Conservation (phyloP, 2,329 filamentous ascomycete genomes). For the Aspergillus ochraceoroseus region DNA sequence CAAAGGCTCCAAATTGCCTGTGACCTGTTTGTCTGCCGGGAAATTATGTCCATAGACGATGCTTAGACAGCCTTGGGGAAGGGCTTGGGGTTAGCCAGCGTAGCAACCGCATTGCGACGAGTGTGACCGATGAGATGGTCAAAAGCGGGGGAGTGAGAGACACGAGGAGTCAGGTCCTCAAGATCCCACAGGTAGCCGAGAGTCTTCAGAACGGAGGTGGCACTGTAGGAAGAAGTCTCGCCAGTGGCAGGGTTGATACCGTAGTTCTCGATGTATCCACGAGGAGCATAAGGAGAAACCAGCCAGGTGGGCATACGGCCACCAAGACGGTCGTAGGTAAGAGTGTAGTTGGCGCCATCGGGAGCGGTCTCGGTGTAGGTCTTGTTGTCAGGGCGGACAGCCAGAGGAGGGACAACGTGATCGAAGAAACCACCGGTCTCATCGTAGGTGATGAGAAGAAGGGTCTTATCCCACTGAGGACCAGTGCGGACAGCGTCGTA, state of each 20-base stretch:
- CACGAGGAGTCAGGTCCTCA: slow-evolving; percentile 29
- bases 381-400: slow-evolving; percentile 31
- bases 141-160: slow-evolving; percentile 28
- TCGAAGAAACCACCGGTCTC: slow-evolving; percentile 39
- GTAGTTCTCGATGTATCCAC: slow-evolving; percentile 31
- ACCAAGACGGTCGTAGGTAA: slow-evolving; percentile 28
- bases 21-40: no score
- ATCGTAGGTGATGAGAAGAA: slow-evolving; percentile 37
- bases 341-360: slow-evolving; percentile 25
- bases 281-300: slow-evolving; percentile 29
- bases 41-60: no score
- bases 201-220: slow-evolving; percentile 28
- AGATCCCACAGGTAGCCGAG: slow-evolving; percentile 35
- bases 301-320: slow-evolving; percentile 29
- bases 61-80: slow-evolving; percentile 8
- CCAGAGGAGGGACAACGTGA: slow-evolving; percentile 35
- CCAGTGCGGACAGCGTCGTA: slow-evolving; percentile 35
- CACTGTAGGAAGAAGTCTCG: slow-evolving; percentile 25
- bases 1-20: no score
- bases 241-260: slow-evolving; percentile 22
- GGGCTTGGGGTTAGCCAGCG: slow-evolving; percentile 17
- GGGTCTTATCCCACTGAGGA: slow-evolving; percentile 34
- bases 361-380: slow-evolving; percentile 33
- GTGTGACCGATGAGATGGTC: slow-evolving; percentile 27
- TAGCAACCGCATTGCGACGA: slow-evolving; percentile 23